phyloP scores from a whole-genome alignment of 2,329 filamentous ascomycete species.

The Cadophora sp. region DNA sequence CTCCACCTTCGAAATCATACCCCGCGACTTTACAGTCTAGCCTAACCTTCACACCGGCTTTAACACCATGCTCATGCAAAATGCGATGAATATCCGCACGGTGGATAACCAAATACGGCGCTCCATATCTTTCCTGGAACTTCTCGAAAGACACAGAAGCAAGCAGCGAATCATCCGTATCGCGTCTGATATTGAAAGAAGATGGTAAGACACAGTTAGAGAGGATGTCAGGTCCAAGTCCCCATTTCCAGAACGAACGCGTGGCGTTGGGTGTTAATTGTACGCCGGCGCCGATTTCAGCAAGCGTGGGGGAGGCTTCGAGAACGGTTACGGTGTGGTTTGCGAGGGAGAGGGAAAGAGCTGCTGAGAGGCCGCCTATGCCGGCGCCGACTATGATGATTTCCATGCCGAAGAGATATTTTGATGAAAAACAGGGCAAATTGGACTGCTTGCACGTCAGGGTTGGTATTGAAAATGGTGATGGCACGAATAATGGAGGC shows the following conservation, averaged over 20 bases:
- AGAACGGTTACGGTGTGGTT: constrained; percentile 53
- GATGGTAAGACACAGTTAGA: neutral
- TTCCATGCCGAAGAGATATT: constrained; percentile 7
- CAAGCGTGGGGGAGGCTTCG: constrained; percentile 54
- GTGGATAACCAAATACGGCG: constrained; percentile 33
- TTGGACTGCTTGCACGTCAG: neutral
- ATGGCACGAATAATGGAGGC: too few species aligned
- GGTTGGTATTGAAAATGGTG: too few species aligned
- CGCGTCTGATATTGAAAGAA: neutral
- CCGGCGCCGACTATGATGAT: constrained; percentile 57
- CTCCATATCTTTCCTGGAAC: constrained; percentile 34
- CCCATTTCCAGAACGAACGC: constrained; percentile 49
- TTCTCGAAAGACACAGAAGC: constrained; percentile 39
- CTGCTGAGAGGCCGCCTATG: constrained; percentile 57
- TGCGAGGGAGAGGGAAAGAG: constrained; percentile 55
- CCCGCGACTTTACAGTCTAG: constrained; percentile 16
- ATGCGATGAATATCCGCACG: constrained; percentile 31
- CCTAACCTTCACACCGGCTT: constrained; percentile 26
- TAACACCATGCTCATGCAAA: constrained; percentile 41
- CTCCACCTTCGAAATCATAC: constrained; percentile 24
- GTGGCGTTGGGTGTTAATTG: constrained; percentile 56
- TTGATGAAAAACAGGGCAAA: neutral
- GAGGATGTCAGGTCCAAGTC: constrained; percentile 30
- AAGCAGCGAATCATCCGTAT: constrained; percentile 34
- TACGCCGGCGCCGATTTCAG: constrained; percentile 54